These are phyloP conservation scores for Tolypocladium inflatum DNA, from an alignment of 2,329 filamentous ascomycete species.

Conservation along the genomic window DNA sequence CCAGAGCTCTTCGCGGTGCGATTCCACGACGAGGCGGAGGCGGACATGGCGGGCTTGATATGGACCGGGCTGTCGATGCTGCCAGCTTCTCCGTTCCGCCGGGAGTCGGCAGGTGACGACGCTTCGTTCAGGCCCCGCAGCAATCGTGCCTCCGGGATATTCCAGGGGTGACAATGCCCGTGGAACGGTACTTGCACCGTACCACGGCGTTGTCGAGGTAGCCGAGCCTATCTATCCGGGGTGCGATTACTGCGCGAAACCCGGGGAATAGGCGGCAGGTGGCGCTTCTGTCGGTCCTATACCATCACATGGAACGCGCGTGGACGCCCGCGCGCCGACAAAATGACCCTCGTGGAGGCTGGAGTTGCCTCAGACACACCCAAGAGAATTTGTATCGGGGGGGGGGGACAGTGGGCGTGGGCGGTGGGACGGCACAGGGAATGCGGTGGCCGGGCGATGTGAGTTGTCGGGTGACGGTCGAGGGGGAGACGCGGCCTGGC, in stretches of 20 bases:
- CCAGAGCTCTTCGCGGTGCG: conserved; percentile 50
- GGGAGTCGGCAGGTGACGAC: conserved; percentile 11
- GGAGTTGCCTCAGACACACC: background rate
- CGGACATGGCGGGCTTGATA: conserved; percentile 38
- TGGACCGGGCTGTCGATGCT: conserved; percentile 4
- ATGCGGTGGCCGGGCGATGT: conserved; percentile 5
- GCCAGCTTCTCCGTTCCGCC: background rate
- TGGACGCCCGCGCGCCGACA: conserved; percentile 21
- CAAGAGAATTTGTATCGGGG: background rate
- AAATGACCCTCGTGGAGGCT: background rate
- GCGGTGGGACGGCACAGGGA: conserved; percentile 9
- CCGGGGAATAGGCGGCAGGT: conserved; percentile 18
- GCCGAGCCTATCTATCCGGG: conserved; percentile 17
- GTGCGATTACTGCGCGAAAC: conserved; percentile 13
- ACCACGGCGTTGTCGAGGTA: conserved; percentile 21
- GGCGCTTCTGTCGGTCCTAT: conserved; percentile 20
- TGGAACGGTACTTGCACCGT: conserved; percentile 31
- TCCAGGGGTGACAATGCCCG: conserved; percentile 14
- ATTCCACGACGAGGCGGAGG: conserved; percentile 45
- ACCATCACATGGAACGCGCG: conserved; percentile 26
- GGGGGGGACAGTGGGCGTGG: background rate
- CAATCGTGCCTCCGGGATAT: conserved; percentile 5
- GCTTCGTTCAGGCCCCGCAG: conserved; percentile 12
- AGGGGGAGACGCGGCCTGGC: background rate
- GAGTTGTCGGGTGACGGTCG: background rate